phyloP scores from a whole-genome alignment of 1,284 basidiomycete genomes.

The Dichomitus squalens region DNA sequence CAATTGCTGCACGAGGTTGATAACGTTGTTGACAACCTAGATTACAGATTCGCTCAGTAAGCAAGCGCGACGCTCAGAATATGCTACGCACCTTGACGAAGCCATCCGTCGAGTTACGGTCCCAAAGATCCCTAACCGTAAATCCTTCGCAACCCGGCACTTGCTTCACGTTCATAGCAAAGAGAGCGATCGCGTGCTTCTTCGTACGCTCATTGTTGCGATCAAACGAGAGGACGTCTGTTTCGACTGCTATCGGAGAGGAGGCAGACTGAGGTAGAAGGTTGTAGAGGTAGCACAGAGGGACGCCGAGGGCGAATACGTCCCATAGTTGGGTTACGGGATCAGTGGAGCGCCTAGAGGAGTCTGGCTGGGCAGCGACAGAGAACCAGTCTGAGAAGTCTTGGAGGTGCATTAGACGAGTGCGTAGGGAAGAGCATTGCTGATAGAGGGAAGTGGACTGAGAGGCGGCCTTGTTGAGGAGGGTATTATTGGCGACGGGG shows the following conservation, averaged over 20 bases:
- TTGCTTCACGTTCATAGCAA: conserved; percentile 74
- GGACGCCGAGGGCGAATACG: conserved; percentile 89
- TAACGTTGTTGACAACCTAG: conserved; percentile 91
- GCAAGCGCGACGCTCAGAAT: background rate
- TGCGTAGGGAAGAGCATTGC: conserved; percentile 78
- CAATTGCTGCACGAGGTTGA: conserved; percentile 82
- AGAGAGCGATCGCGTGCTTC: conserved; percentile 80
- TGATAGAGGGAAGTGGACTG: conserved; percentile 85
- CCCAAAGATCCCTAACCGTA: conserved; percentile 88
- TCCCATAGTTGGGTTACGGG: conserved; percentile 95
- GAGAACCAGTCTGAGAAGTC: conserved; percentile 73
- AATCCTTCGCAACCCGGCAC: conserved; percentile 71
- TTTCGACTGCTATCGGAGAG: conserved; percentile 70
- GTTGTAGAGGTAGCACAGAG: conserved; percentile 96
- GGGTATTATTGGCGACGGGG: conserved; percentile 75
- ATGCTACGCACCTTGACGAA: conserved; percentile 80
- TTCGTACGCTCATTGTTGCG: conserved; percentile 74
- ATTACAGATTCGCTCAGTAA: conserved; percentile 2
- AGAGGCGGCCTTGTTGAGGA: conserved; percentile 84
- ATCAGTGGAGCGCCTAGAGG: conserved; percentile 74
- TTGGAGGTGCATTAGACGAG: conserved; percentile 74
- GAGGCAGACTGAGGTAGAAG: conserved; percentile 68
- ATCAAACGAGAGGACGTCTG: conserved; percentile 65
- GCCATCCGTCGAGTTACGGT: conserved; percentile 91
- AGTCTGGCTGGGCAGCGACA: conserved; percentile 53